A percentile compares a stretch with the other conserved stretches of the same genome.
Conservation (phyloP, 2,329 filamentous ascomycete species). For the Alternaria rosae region DNA sequence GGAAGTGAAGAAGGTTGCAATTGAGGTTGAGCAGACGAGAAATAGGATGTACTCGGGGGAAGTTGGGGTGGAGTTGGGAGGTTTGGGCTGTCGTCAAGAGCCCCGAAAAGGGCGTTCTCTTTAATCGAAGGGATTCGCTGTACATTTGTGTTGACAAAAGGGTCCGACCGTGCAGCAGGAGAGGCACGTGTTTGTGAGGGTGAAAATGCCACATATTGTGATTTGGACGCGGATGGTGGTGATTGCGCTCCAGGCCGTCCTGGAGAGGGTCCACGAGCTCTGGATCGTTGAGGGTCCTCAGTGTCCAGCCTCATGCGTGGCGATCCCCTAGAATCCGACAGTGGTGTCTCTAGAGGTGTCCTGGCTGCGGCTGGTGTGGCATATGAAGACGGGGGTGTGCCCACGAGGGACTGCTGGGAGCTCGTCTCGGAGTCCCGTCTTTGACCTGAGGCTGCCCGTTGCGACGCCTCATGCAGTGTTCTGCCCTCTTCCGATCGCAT, state of each 20-base stretch:
- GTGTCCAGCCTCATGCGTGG: slow-evolving; percentile 25
- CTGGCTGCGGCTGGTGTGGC: slow-evolving; percentile 24
- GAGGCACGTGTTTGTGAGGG: slow-evolving; percentile 32
- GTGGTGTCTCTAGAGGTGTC: slow-evolving; percentile 31
- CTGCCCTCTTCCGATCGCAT: slow-evolving; percentile 62
- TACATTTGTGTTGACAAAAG: slow-evolving; percentile 26
- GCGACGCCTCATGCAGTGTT: slow-evolving; percentile 56
- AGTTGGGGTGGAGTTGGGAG: slow-evolving; percentile 35
- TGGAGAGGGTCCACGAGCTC: slow-evolving; percentile 40
- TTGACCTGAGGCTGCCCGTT: slow-evolving; percentile 31
- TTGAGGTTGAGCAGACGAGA: slow-evolving; percentile 15
- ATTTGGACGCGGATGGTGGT: slow-evolving; percentile 32
- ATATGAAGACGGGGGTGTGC: slow-evolving; percentile 36
- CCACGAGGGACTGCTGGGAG: slow-evolving; percentile 28
- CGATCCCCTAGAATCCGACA: slow-evolving; percentile 18
- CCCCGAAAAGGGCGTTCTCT: slow-evolving; percentile 27
- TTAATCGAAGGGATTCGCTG: slow-evolving; percentile 23
- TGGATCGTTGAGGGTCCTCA: slow-evolving; percentile 42
- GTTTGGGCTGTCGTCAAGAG: slow-evolving; percentile 27
- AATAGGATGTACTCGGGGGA: slow-evolving; percentile 24
- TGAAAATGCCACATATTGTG: slow-evolving; percentile 37
- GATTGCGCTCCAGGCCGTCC: slow-evolving; percentile 17
- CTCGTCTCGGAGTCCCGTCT: slow-evolving; percentile 44
- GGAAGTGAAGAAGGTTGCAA: slow-evolving; percentile 18
- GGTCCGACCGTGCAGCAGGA: slow-evolving; percentile 28